phyloP scores from a whole-genome alignment of 2,329 filamentous ascomycete genomes.

The Raffaelea albimanens region DNA sequence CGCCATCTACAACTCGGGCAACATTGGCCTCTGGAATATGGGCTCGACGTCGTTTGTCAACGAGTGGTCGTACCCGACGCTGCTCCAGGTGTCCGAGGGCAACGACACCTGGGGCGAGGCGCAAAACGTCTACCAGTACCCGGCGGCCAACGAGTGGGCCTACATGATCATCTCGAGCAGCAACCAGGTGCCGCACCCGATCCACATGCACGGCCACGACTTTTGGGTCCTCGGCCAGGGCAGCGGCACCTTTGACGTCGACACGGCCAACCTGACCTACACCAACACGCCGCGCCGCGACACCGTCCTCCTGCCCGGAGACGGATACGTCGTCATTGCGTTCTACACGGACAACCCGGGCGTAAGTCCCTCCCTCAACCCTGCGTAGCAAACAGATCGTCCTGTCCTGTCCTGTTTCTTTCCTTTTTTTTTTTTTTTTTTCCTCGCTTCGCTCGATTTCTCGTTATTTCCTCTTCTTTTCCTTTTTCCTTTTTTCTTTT shows the following conservation, averaged over 20 bases:
- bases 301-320: conserved; percentile 27
- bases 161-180: conserved; percentile 11
- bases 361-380: too few species aligned
- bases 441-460: not conserved
- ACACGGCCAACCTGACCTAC: conserved; percentile 17
- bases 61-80: conserved; percentile 16
- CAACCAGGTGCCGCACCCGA: conserved; percentile 22
- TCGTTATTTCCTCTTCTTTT: not conserved
- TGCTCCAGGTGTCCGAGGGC: conserved; percentile 9
- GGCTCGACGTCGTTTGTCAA: conserved; percentile 14
- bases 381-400: too few species aligned
- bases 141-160: conserved; percentile 9
- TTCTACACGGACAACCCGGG: conserved; percentile 40
- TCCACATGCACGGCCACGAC: conserved; percentile 36
- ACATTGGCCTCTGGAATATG: conserved; percentile 17
- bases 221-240: conserved; percentile 25
- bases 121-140: conserved; percentile 8
- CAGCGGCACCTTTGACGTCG: conserved; percentile 6
- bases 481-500: not conserved
- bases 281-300: conserved; percentile 33
- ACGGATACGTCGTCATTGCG: conserved; percentile 33
- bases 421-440: not conserved
- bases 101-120: conserved; percentile 8
- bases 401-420: too few species aligned
- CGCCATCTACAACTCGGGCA: not conserved